These are phyloP conservation scores for Ceratobasidium sp. DNA, from an alignment of 1,284 basidiomycete genomes.

Conservation along the genomic window DNA sequence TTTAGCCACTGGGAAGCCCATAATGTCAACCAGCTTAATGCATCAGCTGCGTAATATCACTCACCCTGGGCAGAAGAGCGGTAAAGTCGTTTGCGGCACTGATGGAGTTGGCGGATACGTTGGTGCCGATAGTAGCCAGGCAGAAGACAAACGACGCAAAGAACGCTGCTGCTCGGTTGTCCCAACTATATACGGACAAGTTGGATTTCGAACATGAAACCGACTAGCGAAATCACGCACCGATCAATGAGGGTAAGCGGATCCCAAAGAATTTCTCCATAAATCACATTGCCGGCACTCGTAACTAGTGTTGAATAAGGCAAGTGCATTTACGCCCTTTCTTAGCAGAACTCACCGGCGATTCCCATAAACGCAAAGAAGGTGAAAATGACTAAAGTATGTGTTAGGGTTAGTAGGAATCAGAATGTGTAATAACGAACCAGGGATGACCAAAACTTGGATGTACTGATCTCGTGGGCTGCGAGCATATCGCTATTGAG, in stretches of 20 bases:
- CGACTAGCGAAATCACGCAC: neutral
- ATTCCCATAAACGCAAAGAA: conserved; percentile 63
- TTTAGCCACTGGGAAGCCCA: conserved; percentile 63
- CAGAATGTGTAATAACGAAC: neutral
- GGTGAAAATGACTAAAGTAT: conserved; percentile 73
- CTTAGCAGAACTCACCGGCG: conserved; percentile 64
- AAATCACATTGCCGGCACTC: conserved; percentile 62
- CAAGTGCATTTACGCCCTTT: conserved; percentile 19
- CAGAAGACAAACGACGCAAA: conserved; percentile 74
- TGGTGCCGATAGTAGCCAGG: conserved; percentile 73
- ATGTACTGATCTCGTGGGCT: conserved; percentile 35
- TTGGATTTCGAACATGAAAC: neutral
- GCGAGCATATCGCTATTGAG: conserved; percentile 25
- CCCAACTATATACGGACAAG: conserved; percentile 68
- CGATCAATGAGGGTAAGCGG: conserved; percentile 48
- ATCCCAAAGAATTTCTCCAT: conserved; percentile 63
- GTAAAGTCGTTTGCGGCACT: conserved; percentile 82
- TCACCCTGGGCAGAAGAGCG: conserved; percentile 61
- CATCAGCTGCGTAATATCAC: neutral
- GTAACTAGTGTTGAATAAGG: conserved; percentile 33
- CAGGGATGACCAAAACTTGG: conserved; percentile 22
- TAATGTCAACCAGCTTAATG: neutral
- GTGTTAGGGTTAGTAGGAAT: conserved; percentile 36
- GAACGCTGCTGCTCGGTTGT: conserved; percentile 80
- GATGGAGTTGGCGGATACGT: conserved; percentile 70